These are phyloP conservation scores for Sphagnurus paluster DNA, from an alignment of 1,284 basidiomycete species.

Conservation along the genomic window DNA sequence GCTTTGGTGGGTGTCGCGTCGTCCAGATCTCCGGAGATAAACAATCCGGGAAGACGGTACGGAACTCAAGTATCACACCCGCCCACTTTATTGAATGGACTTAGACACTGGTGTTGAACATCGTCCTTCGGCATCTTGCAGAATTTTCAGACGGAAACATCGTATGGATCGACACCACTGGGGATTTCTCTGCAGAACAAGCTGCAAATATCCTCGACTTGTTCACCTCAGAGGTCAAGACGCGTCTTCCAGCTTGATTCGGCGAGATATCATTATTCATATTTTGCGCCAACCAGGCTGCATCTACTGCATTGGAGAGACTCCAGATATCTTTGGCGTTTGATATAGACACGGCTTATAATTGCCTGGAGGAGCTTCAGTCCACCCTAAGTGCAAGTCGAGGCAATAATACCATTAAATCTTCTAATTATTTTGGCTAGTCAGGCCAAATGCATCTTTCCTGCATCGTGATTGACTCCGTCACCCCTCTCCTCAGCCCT, in stretches of 20 bases:
- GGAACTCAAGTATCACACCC: slow-evolving; percentile 19
- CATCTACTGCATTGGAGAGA: slow-evolving; percentile 36
- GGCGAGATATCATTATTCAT: not conserved
- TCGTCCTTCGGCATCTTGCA: slow-evolving; percentile 53
- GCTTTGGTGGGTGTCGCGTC: slow-evolving; percentile 47
- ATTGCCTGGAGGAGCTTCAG: slow-evolving; percentile 47
- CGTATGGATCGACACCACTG: slow-evolving; percentile 72
- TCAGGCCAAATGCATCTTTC: slow-evolving; percentile 27
- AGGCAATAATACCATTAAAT: not conserved
- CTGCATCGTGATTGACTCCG: slow-evolving; percentile 63
- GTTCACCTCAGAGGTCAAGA: slow-evolving; percentile 35
- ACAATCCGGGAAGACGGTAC: slow-evolving; percentile 66
- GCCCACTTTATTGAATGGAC: slow-evolving; percentile 1
- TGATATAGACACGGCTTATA: slow-evolving; percentile 52
- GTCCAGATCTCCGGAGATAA: slow-evolving; percentile 67
- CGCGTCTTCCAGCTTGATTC: not conserved
- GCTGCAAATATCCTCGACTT: slow-evolving; percentile 39
- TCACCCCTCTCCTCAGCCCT: slow-evolving; percentile 68
- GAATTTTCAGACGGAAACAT: slow-evolving; percentile 36
- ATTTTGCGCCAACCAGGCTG: slow-evolving; percentile 26
- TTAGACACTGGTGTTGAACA: slow-evolving; percentile 59
- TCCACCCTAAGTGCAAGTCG: slow-evolving; percentile 28
- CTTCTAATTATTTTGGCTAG: slow-evolving; percentile 3
- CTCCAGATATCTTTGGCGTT: slow-evolving; percentile 58
- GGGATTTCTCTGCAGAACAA: slow-evolving; percentile 60